A percentile compares a stretch with the other conserved stretches of the same genome.
phyloP scores from a whole-genome alignment of 352 stramenopile species.

The Phytophthora citricola region DNA sequence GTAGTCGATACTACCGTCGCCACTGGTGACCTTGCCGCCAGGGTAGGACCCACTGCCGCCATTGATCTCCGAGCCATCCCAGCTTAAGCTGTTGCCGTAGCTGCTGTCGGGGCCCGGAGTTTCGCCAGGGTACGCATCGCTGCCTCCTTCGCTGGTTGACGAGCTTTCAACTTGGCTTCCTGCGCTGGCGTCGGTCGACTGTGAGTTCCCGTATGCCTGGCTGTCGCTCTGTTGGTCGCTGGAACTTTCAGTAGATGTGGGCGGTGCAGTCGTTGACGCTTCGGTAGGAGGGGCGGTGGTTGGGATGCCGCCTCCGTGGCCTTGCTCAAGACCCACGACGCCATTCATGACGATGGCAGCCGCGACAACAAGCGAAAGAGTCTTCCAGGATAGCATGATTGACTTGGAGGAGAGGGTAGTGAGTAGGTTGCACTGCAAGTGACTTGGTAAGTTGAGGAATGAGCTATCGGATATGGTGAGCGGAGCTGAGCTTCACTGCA shows the following conservation, averaged over 20 bases:
- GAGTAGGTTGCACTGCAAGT: neutral
- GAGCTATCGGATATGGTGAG: constrained; percentile 6
- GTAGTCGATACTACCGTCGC: neutral
- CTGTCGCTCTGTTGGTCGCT: constrained; percentile 2
- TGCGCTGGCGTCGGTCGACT: constrained; percentile 2
- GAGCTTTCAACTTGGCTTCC: constrained; percentile 8
- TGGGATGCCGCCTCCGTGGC: constrained; percentile 8
- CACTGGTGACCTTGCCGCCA: constrained; percentile 16
- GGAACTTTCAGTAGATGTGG: constrained; percentile 5
- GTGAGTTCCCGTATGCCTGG: constrained; percentile 2
- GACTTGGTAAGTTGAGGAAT: constrained; percentile 27
- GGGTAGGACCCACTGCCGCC: constrained; percentile 9
- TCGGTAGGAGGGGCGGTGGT: constrained; percentile 3
- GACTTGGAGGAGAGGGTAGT: neutral
- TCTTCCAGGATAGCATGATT: constrained; percentile 24
- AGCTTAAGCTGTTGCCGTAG: constrained; percentile 16
- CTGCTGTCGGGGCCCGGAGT: constrained; percentile 8
- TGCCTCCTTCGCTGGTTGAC: neutral
- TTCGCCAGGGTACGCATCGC: neutral
- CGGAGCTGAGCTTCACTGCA: neutral
- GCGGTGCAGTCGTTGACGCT: constrained; percentile 1
- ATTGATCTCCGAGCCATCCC: constrained; percentile 14
- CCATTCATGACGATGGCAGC: constrained; percentile 20
- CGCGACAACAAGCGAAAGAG: constrained; percentile 17
- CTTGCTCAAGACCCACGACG: constrained; percentile 21